Evolutionary conservation across 1,139 yeast genomes (phyloP), one percentile per base, ranked within the genome.

Genomic region (Zhuliangozyma blackwelliae): DNA sequence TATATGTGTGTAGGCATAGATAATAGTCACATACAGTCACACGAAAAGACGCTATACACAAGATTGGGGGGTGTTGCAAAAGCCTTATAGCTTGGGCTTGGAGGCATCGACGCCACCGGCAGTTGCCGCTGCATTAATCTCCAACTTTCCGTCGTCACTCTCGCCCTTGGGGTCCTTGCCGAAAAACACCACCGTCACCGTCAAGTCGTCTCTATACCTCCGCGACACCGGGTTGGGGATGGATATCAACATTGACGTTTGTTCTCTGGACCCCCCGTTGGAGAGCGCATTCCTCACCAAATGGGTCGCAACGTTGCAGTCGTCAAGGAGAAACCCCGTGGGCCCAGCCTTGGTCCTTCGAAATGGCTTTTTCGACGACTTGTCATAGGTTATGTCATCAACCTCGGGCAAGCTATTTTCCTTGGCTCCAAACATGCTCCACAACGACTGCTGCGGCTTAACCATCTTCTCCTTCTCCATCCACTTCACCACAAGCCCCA

Each of bases 191-290:
- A 92, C 98, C 3, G 97, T 89, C 8, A 90, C 97, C 0, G 97
- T 90, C 53, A 92, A 71, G 57, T 92, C 98, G 63, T 92, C 98
- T 59, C 98, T 78, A 61, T 90, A 92, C 35, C 88, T 75, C 60
- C 98, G 79, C 16, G 96, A 85, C 46, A 85, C 76, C 1, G 98
- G 97, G 28, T 88, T 78, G n/a, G 98, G 97, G 39, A 92, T 89
- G 37, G 95, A 83, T 19, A 90, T 82, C 42, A 92, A 67, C 77
- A 94, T 85, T 10, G 90, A 79, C 1, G 90, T 88, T 51, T 87
- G 92, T 42, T 90, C 96, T 46, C 78, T 75, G 27, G 85, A 80
- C 2, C 95, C 96, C 8, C 97, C 96, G 46, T 75, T 76, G 36
- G 96, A 90, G 40, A 92, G 70, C 0, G 98, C 97, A 59, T 92